phyloP scores from a whole-genome alignment of 495 filamentous ascomycete species.

The Endocarpon pusillum region DNA sequence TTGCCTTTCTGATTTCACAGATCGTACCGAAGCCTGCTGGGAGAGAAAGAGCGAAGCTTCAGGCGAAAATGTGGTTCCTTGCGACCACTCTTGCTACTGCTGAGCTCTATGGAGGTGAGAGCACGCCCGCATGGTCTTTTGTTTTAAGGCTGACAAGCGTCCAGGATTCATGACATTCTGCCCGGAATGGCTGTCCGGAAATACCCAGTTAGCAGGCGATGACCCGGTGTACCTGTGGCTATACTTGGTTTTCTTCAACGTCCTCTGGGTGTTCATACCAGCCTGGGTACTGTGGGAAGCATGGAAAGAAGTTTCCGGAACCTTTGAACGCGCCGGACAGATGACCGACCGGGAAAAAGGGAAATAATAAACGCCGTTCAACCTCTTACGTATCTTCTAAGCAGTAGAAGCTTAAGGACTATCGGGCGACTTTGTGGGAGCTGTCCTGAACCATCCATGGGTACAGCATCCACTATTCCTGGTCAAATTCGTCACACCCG shows the following conservation, averaged over 20 bases:
- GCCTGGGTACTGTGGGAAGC: slow-evolving; percentile 57
- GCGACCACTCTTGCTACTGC: slow-evolving; percentile 68
- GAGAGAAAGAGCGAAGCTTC: slow-evolving; percentile 17
- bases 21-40: slow-evolving; percentile 7
- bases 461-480: too few species aligned
- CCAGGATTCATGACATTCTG: slow-evolving; percentile 97
- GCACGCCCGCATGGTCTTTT: slow-evolving; percentile 12
- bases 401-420: too few species aligned
- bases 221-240: slow-evolving; percentile 81
- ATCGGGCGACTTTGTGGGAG: too few species aligned
- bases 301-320: slow-evolving; percentile 38
- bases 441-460: too few species aligned
- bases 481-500: too few species aligned
- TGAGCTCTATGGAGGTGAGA: slow-evolving; percentile 90
- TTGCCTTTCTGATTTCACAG: slow-evolving; percentile 44
- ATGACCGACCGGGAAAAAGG: too few species aligned
- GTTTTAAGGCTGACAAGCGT: slow-evolving; percentile 23
- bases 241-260: slow-evolving; percentile 85
- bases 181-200: slow-evolving; percentile 79
- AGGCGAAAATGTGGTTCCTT: slow-evolving; percentile 46
- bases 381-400: too few species aligned
- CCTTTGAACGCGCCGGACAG: too few species aligned
- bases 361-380: too few species aligned
- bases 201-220: slow-evolving; percentile 54
- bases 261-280: slow-evolving; percentile 71